Evolutionary conservation across 495 filamentous ascomycete species (phyloP), one percentile per base, ranked within the genome.

Genomic region (Tuber brumale): DNA sequence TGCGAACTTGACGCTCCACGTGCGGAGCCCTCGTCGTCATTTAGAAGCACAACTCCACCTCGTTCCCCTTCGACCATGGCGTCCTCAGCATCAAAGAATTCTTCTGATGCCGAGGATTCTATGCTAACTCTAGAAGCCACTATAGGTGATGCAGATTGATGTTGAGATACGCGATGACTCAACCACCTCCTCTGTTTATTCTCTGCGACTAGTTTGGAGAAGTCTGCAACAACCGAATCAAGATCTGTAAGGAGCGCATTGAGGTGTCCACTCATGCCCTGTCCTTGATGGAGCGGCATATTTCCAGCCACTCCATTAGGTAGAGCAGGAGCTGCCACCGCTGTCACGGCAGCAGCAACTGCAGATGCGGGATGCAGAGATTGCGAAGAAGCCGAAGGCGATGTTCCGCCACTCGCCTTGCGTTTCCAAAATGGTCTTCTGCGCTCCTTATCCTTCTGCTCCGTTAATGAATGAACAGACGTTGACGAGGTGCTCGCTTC

Each of bases 61-160:
- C 85, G 84, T 41, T 87, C 87, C 45, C 82, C 90, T 12, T 90
- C 93, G 69, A 71, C 72, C 61, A 82, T 51, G 14, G 75, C 81
- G 61, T 91, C 93, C 72, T 90, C 89, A 2, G 95, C 95, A 82
- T 99, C 95, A 78, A 97, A 99, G 84, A 97, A 99, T 81, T 99
- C 96, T 44, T 95, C 92, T 2, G 90, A 89, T 12, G 91, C 89
- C 71, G 91, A 88, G 14, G 93, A 94, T 79, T 97, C 95, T 51
- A 94, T 88, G 84, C 94, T 97, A 74, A 86, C 86, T 75, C 95
- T 90, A 16, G 92, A 89, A 46, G 74, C 74, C 39, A 43, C 70
- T 71, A 79, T 72, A 19, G 73, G 79, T 9, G 74, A 75, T 35
- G 78, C 46, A 12, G 72, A 69, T 72, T 76, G 73, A 37, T 78